Conservation (phyloP, 345 rosid species). For the Luvunga scandens region DNA sequence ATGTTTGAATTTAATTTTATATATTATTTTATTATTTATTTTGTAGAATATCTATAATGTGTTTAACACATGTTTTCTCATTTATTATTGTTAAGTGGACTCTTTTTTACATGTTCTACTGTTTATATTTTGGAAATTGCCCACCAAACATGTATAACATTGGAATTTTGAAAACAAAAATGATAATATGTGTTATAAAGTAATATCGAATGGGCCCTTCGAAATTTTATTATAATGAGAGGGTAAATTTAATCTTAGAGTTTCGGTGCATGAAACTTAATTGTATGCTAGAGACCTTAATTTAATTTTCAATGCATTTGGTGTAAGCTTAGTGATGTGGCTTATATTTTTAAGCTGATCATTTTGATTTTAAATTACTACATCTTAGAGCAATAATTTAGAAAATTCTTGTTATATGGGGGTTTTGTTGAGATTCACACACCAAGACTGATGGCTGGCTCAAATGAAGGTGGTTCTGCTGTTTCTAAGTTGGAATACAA, state of each 20-base stretch:
- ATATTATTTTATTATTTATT: too few species aligned
- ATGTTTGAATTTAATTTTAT: too few species aligned
- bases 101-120: too few species aligned
- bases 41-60: too few species aligned
- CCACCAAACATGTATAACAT: too few species aligned
- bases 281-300: too few species aligned
- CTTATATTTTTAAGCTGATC: not conserved
- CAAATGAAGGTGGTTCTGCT: slow-evolving; percentile 96
- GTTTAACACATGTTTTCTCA: too few species aligned
- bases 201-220: too few species aligned
- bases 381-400: slow-evolving; percentile 51
- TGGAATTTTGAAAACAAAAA: too few species aligned
- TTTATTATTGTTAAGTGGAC: too few species aligned
- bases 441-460: slow-evolving; percentile 79
- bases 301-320: not conserved
- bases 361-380: not conserved
- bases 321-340: not conserved
- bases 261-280: not conserved
- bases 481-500: slow-evolving; percentile 85
- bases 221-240: not conserved
- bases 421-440: slow-evolving; percentile 79
- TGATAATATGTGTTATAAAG: too few species aligned
- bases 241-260: not conserved
- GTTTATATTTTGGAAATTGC: too few species aligned
- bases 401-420: slow-evolving; percentile 52